Evolutionary conservation across 495 filamentous ascomycete species (phyloP), one percentile per base, ranked within the genome.

Genomic region (Neurospora sp.): DNA sequence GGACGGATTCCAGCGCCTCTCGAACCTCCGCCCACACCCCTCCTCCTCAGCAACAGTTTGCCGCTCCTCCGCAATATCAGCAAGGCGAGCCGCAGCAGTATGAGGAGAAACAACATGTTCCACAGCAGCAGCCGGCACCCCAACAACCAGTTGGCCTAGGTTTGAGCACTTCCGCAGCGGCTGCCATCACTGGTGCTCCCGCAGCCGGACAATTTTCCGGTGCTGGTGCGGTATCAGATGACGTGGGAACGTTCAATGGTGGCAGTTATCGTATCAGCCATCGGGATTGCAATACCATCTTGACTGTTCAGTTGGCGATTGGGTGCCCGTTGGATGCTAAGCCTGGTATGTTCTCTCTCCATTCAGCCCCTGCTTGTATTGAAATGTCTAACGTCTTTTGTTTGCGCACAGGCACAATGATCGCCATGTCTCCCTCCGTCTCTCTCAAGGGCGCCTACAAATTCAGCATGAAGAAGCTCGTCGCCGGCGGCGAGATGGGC

Each of bases 251-350:
- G 0, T 98, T 99, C 86, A 98, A 98, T 82, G 96, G 96, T 12
- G 96, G 96, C 10, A 94, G 90, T 74, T 99, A 95, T 78, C 85
- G 96, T 27, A 93, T 99, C 80, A 96, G 93, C 75, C 96, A 99
- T 77, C 87, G 96, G 8, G 94, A 98, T 77, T 90, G 88, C 53
- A 99, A 99, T 78, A 93, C 93, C 0, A 88, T 98, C 48, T 76
- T 98, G 65, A 99, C 96, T 0, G 71, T 99, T 3, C 94, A 97
- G 78, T 80, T 99, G 16, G 95, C 96, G 4, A 89, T 95, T 77
- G 95, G 94, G 5, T 96, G 92, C 77, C 95, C 96, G 0, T 77
- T 99, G 61, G 85, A 85, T 18, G 93, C 90, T 0, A 94, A 92
- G 76, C 94, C 96, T 48, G 94, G 93, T 89, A 86, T 72, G 81